Evolutionary conservation across 73 alveolate genomes (phyloP).

Genomic region (Breviolum minutum): DNA sequence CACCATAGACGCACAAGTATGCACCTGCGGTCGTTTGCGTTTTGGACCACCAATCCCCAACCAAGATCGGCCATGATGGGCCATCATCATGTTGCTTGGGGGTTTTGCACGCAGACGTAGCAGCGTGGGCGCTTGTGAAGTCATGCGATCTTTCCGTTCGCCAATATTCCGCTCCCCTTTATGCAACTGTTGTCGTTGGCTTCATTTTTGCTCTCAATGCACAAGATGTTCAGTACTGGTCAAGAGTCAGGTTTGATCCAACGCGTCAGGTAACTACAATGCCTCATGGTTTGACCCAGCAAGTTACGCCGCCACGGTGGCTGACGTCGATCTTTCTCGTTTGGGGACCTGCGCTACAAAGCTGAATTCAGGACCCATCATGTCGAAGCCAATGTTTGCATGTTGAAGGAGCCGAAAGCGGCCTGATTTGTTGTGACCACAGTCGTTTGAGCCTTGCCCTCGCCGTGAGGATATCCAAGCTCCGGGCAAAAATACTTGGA

Average conservation of each 20-base stretch:
- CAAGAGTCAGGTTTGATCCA: neutral
- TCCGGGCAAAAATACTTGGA: neutral
- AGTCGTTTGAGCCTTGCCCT: neutral
- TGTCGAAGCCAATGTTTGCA: too few species aligned
- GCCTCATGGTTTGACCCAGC: slow-evolving; percentile 30
- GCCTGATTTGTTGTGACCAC: neutral
- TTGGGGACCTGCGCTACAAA: neutral
- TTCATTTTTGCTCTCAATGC: too few species aligned
- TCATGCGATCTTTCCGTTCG: too few species aligned
- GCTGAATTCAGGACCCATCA: neutral
- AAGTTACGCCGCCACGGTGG: slow-evolving; percentile 13
- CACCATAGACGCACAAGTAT: too few species aligned
- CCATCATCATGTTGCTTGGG: too few species aligned
- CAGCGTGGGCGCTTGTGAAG: too few species aligned
- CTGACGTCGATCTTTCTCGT: neutral
- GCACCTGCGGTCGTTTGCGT: too few species aligned
- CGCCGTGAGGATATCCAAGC: neutral
- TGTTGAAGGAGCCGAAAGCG: neutral
- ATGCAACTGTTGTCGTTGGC: too few species aligned
- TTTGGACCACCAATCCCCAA: too few species aligned
- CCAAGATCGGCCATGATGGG: too few species aligned
- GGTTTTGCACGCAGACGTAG: too few species aligned
- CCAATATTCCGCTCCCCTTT: too few species aligned
- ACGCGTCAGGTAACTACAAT: neutral
- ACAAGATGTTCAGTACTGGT: neutral